Evolutionary conservation across 2,329 filamentous ascomycete species (phyloP).

Genomic region (Niveomyces coronatus): DNA sequence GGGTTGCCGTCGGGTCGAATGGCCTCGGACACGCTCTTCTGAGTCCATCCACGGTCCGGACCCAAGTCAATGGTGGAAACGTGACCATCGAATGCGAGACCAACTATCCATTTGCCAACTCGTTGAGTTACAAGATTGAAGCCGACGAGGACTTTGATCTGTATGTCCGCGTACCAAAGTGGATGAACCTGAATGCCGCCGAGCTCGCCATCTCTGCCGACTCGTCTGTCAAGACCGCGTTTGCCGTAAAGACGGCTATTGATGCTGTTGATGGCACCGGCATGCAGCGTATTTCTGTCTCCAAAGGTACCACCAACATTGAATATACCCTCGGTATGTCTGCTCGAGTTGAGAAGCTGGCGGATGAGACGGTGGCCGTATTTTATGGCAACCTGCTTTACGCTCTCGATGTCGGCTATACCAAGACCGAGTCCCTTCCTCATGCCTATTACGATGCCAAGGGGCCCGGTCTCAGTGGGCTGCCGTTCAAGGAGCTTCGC

Average conservation of each 20-base stretch:
- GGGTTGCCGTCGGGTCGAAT: slow-evolving; percentile 28
- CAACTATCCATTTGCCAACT: slow-evolving; percentile 31
- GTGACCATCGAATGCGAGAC: slow-evolving; percentile 36
- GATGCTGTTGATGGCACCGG: slow-evolving; percentile 11
- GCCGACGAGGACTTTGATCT: slow-evolving; percentile 17
- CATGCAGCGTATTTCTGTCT: slow-evolving; percentile 15
- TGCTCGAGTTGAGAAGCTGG: slow-evolving; percentile 15
- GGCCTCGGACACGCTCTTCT: slow-evolving; percentile 41
- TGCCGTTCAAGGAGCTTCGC: slow-evolving; percentile 18
- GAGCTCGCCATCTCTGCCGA: slow-evolving; percentile 12
- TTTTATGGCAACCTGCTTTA: slow-evolving; percentile 35
- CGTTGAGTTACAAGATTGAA: slow-evolving; percentile 19
- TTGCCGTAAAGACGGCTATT: slow-evolving; percentile 10
- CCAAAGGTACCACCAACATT: slow-evolving; percentile 13
- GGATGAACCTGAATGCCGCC: slow-evolving; percentile 11
- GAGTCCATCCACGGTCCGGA: slow-evolving; percentile 31
- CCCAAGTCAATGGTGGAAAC: slow-evolving; percentile 20
- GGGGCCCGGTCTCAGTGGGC: slow-evolving; percentile 11
- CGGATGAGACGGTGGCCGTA: slow-evolving; percentile 28
- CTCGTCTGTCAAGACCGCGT: background rate
- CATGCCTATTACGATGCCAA: slow-evolving; percentile 14
- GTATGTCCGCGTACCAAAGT: slow-evolving; percentile 20
- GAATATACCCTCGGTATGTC: slow-evolving; percentile 12
- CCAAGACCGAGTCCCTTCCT: slow-evolving; percentile 15
- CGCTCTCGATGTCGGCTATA: slow-evolving; percentile 26